Percentiles rank a stretch among this genome's conserved stretches.
Evolutionary conservation across 805 yeast genomes (phyloP).

Genomic region (Monosporozyma siamensis): DNA sequence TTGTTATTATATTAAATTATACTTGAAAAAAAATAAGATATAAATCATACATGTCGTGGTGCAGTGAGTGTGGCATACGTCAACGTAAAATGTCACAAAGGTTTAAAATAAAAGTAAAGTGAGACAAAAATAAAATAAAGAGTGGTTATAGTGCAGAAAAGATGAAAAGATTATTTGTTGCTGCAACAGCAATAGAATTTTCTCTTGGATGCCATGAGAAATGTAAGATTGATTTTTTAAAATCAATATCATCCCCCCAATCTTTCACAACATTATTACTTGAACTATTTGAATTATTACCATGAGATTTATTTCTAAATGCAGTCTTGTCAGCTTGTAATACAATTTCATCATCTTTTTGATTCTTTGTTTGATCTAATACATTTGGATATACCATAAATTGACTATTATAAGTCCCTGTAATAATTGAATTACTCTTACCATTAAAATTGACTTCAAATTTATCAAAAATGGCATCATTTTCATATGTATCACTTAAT

Average conservation of each 20-base stretch:
- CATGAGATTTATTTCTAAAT: conserved; percentile 49
- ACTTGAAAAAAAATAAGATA: too few species aligned
- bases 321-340: conserved; percentile 98
- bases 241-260: conserved; percentile 74
- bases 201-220: conserved; percentile 98
- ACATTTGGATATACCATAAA: conserved; percentile 94
- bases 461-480: conserved; percentile 96
- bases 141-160: conserved; percentile 55
- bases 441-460: conserved; percentile 95
- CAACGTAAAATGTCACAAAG: too few species aligned
- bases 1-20: too few species aligned
- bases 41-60: too few species aligned
- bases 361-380: too few species aligned
- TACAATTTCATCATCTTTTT: conserved; percentile 48
- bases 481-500: conserved; percentile 94
- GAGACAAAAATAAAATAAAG: not conserved
- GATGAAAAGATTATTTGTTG: conserved; percentile 87
- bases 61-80: too few species aligned
- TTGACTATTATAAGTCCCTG: conserved; percentile 95
- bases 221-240: conserved; percentile 88
- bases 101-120: too few species aligned
- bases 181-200: conserved; percentile 95
- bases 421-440: conserved; percentile 84
- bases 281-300: conserved; percentile 3
- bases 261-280: conserved; percentile 21